phyloP scores from a whole-genome alignment of 441 rosid genomes.

The Eruca vesicaria region DNA sequence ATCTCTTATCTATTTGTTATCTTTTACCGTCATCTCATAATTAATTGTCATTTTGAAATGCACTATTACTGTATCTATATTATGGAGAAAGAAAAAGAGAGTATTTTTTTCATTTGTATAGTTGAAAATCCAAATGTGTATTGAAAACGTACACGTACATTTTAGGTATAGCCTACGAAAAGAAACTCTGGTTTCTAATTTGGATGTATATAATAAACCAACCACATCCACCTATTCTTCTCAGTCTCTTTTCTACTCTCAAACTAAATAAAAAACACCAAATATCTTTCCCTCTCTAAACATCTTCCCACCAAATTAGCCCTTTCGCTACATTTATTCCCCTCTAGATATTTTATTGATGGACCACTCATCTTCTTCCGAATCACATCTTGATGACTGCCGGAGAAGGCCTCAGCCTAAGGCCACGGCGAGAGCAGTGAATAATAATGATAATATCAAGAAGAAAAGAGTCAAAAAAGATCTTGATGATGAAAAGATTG shows the following conservation, averaged over 20 bases:
- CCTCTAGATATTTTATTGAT: not conserved
- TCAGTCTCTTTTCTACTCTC: slow-evolving; percentile 4
- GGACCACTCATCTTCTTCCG: slow-evolving; percentile 11
- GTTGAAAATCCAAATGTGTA: not conserved
- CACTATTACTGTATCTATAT: not conserved
- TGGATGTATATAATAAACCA: slow-evolving; percentile 32
- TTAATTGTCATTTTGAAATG: not conserved
- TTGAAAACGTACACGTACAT: not conserved
- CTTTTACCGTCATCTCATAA: not conserved
- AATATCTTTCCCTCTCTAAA: not conserved
- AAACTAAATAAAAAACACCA: not conserved
- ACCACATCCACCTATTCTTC: slow-evolving; percentile 26
- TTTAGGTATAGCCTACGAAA: slow-evolving; percentile 25
- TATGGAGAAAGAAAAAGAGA: too few species aligned
- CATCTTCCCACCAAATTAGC: not conserved
- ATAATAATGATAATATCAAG: not conserved
- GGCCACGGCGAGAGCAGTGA: not conserved
- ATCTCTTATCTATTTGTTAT: not conserved
- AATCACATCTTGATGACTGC: not conserved
- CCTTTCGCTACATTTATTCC: not conserved
- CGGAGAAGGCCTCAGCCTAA: slow-evolving; percentile 10
- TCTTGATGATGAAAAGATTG: slow-evolving; percentile 7
- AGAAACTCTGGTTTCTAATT: not conserved
- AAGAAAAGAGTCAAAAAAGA: slow-evolving; percentile 28
- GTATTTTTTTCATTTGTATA: not conserved